Evolutionary conservation across 208 protist species (phyloP), one percentile per base, ranked within the genome.

Genomic region (Leishmania major): DNA sequence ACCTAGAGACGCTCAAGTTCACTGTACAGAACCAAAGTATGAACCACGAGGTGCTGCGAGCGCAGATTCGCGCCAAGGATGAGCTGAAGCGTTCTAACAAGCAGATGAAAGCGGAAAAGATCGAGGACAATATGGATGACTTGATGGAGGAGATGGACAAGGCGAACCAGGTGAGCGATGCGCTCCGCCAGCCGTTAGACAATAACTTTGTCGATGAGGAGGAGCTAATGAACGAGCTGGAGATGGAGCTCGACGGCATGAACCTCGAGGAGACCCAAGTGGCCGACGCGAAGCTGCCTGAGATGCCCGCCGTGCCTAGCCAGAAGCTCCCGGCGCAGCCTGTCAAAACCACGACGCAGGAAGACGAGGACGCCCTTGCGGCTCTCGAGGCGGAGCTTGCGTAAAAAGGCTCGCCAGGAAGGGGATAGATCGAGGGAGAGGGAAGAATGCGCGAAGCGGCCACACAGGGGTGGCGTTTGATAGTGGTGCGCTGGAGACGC

Each of bases 91-190:
- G 88, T 70, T 84, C 82, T 3, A 96, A 98, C 86, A 93, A 96
- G 88, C 87, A 89, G 82, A 96, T 97, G 92, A 91, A 96, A 71
- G 92, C 92, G 0, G 95, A 97, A 62, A 91, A 94, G 83, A 90
- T 98, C 62, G 96, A 98, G 71, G 86, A 97, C 49, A 93, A 87
- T 40, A 97, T 98, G 93, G 94, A 98, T 66, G 90, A 97, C 51
- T 81, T 98, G 40, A 87, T 87, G 83, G 95, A 98, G 69, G 92
- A 94, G 88, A 98, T 98, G 92, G 95, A 98, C 75, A 92, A 97
- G 87, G 92, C 92, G n/a, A 94, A 97, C 78, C 89, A 95, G 72
- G 94, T 98, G 53, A 86, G 90, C 53, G 93, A 97, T 80, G 93
- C 93, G 28, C 86, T 98, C 49, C 80, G 88, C 55, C 93, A 98